Evolutionary conservation across 768 basidiomycete genomes (phyloP).

Genomic region (Mycena capillaripes): DNA sequence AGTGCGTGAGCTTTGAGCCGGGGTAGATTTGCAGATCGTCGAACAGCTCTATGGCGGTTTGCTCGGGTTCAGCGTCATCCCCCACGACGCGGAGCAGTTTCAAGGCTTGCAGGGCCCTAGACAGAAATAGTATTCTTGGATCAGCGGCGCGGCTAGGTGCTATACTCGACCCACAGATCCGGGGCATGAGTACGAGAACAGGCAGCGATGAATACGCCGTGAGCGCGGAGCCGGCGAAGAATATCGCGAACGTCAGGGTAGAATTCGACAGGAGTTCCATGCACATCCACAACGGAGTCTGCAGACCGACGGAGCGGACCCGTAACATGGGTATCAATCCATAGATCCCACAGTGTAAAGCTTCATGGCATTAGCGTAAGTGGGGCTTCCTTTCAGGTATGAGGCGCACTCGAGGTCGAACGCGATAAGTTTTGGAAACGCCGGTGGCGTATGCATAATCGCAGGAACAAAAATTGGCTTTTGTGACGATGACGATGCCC

Average conservation of each 20-base stretch:
- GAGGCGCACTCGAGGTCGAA: conserved; percentile 84
- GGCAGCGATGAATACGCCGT: conserved; percentile 71
- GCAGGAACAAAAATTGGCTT: too few species aligned
- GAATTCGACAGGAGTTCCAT: conserved; percentile 65
- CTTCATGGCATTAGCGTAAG: conserved; percentile 51
- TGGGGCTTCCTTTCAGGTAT: not conserved
- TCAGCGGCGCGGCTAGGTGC: not conserved
- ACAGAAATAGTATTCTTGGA: not conserved
- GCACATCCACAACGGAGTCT: conserved; percentile 66
- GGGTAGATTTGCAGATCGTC: conserved; percentile 84
- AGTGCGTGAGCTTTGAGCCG: conserved; percentile 87
- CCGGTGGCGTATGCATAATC: too few species aligned
- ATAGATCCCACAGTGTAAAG: conserved; percentile 89
- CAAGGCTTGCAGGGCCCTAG: conserved; percentile 85
- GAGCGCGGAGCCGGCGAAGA: conserved; percentile 67
- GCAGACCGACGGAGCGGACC: conserved; percentile 68
- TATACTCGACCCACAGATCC: conserved; percentile 65
- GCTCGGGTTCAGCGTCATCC: conserved; percentile 44
- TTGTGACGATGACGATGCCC: too few species aligned
- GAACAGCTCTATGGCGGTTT: conserved; percentile 72
- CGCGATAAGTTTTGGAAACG: conserved; percentile 65
- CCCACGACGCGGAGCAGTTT: conserved; percentile 68
- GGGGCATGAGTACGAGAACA: conserved; percentile 82
- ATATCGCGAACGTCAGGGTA: conserved; percentile 85
- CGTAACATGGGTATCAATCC: conserved; percentile 86